A percentile compares a stretch with the other conserved stretches of the same genome.
phyloP scores from a whole-genome alignment of 768 basidiomycete genomes.

The Hemileccinum rubropunctum region DNA sequence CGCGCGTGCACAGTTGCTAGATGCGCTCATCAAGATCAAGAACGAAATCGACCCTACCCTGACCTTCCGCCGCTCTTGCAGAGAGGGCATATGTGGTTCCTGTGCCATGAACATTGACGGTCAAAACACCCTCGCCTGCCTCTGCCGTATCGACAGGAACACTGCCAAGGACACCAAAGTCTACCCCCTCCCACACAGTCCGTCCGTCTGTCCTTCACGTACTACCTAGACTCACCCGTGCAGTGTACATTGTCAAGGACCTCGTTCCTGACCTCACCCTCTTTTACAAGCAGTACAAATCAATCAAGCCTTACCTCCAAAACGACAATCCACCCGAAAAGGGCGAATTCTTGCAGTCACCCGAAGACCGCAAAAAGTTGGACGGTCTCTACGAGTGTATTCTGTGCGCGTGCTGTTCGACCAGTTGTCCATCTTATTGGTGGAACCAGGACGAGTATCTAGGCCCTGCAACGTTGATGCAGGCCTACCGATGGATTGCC shows the following conservation, averaged over 20 bases:
- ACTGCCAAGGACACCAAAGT: constrained; percentile 76
- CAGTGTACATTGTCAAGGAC: constrained; percentile 99
- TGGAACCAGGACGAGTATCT: constrained; percentile 99
- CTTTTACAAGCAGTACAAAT: constrained; percentile 99
- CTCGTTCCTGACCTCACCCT: constrained; percentile 88
- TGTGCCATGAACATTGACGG: constrained; percentile 99
- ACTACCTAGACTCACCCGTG: background rate
- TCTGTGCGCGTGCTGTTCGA: constrained; percentile 96
- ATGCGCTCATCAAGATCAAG: constrained; percentile 98
- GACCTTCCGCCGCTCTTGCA: constrained; percentile 90
- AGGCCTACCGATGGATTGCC: constrained; percentile 97
- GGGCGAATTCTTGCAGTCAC: constrained; percentile 87
- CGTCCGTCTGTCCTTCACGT: constrained; percentile 28
- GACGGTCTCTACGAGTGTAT: constrained; percentile 99
- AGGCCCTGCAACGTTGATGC: constrained; percentile 95
- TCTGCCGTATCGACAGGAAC: constrained; percentile 90
- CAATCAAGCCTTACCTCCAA: constrained; percentile 94
- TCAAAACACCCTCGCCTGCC: constrained; percentile 95
- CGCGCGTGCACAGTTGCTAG: constrained; percentile 56
- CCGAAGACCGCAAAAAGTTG: constrained; percentile 90
- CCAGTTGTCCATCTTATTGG: constrained; percentile 97
- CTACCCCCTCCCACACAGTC: constrained; percentile 97
- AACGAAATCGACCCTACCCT: constrained; percentile 96
- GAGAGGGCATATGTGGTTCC: constrained; percentile 96
- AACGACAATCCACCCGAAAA: constrained; percentile 86